Evolutionary conservation across 331 rosid genomes (phyloP).

Genomic region (Rhamnella rubrinervis): DNA sequence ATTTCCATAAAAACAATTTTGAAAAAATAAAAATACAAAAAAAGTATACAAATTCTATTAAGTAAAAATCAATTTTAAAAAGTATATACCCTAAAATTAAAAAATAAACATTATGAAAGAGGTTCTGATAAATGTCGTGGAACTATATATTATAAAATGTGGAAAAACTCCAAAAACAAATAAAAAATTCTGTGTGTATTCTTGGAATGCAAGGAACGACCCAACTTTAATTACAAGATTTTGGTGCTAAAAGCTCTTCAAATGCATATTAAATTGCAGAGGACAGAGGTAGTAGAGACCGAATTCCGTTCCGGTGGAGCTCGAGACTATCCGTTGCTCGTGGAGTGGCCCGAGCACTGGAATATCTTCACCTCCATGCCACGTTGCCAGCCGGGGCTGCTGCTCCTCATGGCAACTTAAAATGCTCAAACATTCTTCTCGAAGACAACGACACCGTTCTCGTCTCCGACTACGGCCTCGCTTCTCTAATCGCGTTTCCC

Average conservation of each 20-base stretch:
- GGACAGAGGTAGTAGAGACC: constrained; percentile 25
- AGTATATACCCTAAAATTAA: too few relatives aligned
- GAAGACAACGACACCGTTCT: constrained; percentile 47
- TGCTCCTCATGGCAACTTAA: constrained; percentile 73
- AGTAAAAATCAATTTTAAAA: too few relatives aligned
- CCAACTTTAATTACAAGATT: too few relatives aligned
- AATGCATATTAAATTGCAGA: constrained; percentile 12
- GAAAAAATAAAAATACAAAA: too few relatives aligned
- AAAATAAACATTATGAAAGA: too few relatives aligned
- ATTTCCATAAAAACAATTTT: too few relatives aligned
- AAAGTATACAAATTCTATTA: too few relatives aligned
- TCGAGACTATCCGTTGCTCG: constrained; percentile 55
- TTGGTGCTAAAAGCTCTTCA: not conserved
- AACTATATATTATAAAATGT: too few relatives aligned
- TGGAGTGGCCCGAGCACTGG: constrained; percentile 60
- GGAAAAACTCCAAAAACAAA: too few relatives aligned
- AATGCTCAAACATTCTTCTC: constrained; percentile 59
- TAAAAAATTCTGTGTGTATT: too few relatives aligned
- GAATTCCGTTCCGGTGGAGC: constrained; percentile 59
- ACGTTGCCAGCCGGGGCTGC: constrained; percentile 11
- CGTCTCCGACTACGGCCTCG: constrained; percentile 60
- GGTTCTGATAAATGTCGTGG: too few relatives aligned
- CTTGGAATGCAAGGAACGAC: too few relatives aligned
- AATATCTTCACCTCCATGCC: constrained; percentile 57
- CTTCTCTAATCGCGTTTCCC: constrained; percentile 60